These are phyloP conservation scores for Benincasa hispida DNA, from an alignment of 306 rosid species.

Conservation along the genomic window DNA sequence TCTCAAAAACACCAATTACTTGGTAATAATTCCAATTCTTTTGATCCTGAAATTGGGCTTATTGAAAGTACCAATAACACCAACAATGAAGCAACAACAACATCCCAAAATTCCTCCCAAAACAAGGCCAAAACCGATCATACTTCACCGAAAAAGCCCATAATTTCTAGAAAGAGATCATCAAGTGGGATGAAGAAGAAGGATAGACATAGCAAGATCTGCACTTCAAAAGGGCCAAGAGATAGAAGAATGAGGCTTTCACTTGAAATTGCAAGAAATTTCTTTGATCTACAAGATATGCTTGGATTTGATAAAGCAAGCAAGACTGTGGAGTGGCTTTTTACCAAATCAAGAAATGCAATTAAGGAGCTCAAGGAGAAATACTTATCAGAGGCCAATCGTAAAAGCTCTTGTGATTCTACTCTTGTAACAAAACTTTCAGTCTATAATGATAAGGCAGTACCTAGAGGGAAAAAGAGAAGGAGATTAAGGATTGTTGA, in stretches of 20 bases:
- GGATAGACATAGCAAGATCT: slow-evolving; percentile 53
- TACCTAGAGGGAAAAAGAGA: background rate
- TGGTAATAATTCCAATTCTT: background rate
- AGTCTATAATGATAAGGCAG: background rate
- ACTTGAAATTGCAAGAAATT: slow-evolving; percentile 35
- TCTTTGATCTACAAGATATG: slow-evolving; percentile 52
- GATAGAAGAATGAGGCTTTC: slow-evolving; percentile 50
- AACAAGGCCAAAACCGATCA: background rate
- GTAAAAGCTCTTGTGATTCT: background rate
- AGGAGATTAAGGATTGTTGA: slow-evolving; percentile 12
- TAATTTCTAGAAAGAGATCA: slow-evolving; percentile 21
- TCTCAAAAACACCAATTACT: slow-evolving; percentile 24
- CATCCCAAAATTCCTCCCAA: background rate
- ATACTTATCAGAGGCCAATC: background rate
- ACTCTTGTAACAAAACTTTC: background rate
- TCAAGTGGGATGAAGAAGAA: slow-evolving; percentile 5
- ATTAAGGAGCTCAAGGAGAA: slow-evolving; percentile 27
- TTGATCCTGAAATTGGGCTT: background rate
- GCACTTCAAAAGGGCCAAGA: slow-evolving; percentile 40
- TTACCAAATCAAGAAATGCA: slow-evolving; percentile 26
- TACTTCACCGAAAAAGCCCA: background rate
- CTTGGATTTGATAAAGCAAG: slow-evolving; percentile 51
- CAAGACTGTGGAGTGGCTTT: slow-evolving; percentile 46
- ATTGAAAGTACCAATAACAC: background rate
- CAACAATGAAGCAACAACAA: background rate